A percentile compares a stretch with the other conserved stretches of the same genome.
phyloP scores from a whole-genome alignment of 345 rosid species.

The Barbarea vulgaris region DNA sequence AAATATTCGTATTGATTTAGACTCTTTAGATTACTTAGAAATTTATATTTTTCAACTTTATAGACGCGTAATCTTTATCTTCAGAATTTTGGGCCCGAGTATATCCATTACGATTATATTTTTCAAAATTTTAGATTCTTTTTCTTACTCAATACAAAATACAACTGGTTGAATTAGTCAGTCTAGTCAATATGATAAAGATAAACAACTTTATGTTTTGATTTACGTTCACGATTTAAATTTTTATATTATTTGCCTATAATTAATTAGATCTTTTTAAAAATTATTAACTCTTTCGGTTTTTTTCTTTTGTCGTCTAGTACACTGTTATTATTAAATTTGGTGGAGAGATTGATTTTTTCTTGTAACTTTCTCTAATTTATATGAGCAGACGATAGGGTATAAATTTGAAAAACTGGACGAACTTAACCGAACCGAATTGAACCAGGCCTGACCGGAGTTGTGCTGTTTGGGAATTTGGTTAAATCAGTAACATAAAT shows the following conservation, averaged over 20 bases:
- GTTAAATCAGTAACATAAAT: background rate
- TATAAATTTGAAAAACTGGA: too few relatives aligned
- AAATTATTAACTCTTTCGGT: too few relatives aligned
- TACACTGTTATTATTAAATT: too few relatives aligned
- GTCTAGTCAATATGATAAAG: background rate
- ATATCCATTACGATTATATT: slow-evolving; percentile 11
- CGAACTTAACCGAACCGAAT: too few relatives aligned
- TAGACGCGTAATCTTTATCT: slow-evolving; percentile 26
- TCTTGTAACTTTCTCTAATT: too few relatives aligned
- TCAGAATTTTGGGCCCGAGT: slow-evolving; percentile 1
- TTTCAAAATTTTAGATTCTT: background rate
- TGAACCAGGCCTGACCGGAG: too few relatives aligned
- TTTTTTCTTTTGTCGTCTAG: too few relatives aligned
- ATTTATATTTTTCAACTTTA: background rate
- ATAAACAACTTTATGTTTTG: background rate
- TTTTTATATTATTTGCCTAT: background rate
- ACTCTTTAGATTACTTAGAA: slow-evolving; percentile 1
- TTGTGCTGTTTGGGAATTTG: too few relatives aligned
- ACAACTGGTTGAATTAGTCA: background rate
- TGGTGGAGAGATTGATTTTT: too few relatives aligned
- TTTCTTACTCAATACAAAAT: background rate
- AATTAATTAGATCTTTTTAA: too few relatives aligned
- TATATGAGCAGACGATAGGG: too few relatives aligned
- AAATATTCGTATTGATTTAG: slow-evolving; percentile 33
- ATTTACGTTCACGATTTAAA: too few relatives aligned